phyloP scores from a whole-genome alignment of 176 grass and related monocot species.

The Phoenix roebelenii region DNA sequence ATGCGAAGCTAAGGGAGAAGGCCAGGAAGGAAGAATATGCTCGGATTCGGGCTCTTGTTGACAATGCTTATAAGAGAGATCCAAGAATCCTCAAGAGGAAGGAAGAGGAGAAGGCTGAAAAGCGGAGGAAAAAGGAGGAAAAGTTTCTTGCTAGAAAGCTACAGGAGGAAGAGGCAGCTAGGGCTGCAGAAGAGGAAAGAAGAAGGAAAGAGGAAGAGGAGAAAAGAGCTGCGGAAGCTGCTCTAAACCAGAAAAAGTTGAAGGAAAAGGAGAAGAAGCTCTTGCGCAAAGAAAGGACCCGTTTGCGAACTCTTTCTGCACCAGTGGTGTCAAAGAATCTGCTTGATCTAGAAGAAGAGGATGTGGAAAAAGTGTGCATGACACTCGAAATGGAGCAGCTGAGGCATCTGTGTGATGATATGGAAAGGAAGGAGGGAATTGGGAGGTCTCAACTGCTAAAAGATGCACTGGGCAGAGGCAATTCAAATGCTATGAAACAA shows the following conservation, averaged over 20 bases:
- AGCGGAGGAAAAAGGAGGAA: constrained; percentile 73
- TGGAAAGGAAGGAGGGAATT: constrained; percentile 51
- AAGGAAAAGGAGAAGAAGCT: constrained; percentile 98
- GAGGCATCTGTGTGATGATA: constrained; percentile 51
- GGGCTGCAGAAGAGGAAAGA: constrained; percentile 63
- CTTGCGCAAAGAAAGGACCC: constrained; percentile 79
- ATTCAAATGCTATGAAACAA: constrained; percentile 21
- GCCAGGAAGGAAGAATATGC: constrained; percentile 75
- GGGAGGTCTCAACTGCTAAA: constrained; percentile 51
- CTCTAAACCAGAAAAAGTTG: constrained; percentile 64
- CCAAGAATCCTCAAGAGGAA: constrained; percentile 84
- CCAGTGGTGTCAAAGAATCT: constrained; percentile 26
- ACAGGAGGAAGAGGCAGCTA: constrained; percentile 78
- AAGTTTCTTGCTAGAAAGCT: constrained; percentile 76
- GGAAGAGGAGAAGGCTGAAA: constrained; percentile 86
- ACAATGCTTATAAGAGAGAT: constrained; percentile 88
- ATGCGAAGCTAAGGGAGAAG: constrained; percentile 75
- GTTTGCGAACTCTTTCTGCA: constrained; percentile 43
- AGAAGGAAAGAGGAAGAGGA: constrained; percentile 67
- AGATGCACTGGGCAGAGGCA: constrained; percentile 36
- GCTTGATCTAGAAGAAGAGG: constrained; percentile 48
- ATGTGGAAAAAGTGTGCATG: constrained; percentile 63
- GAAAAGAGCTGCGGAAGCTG: constrained; percentile 60
- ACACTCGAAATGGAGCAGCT: constrained; percentile 58
- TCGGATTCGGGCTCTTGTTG: constrained; percentile 63